Percentiles rank a stretch among this genome's conserved stretches.
phyloP scores from a whole-genome alignment of 108 stramenopile species.

The Cyclotella distinguenda region DNA sequence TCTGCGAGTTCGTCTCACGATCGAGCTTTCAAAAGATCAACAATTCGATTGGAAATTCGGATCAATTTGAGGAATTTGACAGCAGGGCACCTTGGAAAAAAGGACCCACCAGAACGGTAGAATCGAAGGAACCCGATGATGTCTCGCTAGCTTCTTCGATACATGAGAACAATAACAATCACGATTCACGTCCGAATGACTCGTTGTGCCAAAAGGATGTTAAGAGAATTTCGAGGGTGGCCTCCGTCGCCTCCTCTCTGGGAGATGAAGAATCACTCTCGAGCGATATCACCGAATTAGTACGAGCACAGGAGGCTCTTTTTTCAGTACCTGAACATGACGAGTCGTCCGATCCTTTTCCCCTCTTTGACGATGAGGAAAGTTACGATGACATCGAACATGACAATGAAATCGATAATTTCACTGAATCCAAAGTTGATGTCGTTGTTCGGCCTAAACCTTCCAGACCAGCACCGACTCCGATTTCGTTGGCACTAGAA shows the following conservation, averaged over 20 bases:
- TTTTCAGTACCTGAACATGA: constrained; percentile 20
- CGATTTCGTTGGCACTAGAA: too few species aligned
- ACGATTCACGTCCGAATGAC: neutral
- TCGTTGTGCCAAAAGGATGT: neutral
- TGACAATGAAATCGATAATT: neutral
- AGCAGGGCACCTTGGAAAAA: constrained; percentile 16
- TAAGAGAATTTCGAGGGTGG: neutral
- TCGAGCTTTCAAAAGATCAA: neutral
- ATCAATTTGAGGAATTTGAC: constrained; percentile 10
- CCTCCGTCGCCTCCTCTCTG: constrained; percentile 2
- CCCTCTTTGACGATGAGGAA: neutral
- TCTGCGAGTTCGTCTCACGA: neutral
- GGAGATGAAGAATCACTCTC: constrained; percentile 4
- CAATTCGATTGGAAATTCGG: neutral
- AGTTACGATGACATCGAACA: neutral
- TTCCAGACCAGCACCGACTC: too few species aligned
- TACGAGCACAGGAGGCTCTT: constrained; percentile 36
- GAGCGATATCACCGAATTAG: constrained; percentile 22
- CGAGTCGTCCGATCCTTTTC: neutral
- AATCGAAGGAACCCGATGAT: neutral
- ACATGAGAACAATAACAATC: neutral
- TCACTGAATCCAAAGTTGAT: too few species aligned
- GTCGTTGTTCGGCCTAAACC: too few species aligned
- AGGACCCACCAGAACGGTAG: constrained; percentile 3
- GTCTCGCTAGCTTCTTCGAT: neutral